Percentiles rank a stretch among this genome's conserved stretches.
Conservation (phyloP, 2,329 filamentous ascomycete species). For the Pseudogymnoascus sp. region DNA sequence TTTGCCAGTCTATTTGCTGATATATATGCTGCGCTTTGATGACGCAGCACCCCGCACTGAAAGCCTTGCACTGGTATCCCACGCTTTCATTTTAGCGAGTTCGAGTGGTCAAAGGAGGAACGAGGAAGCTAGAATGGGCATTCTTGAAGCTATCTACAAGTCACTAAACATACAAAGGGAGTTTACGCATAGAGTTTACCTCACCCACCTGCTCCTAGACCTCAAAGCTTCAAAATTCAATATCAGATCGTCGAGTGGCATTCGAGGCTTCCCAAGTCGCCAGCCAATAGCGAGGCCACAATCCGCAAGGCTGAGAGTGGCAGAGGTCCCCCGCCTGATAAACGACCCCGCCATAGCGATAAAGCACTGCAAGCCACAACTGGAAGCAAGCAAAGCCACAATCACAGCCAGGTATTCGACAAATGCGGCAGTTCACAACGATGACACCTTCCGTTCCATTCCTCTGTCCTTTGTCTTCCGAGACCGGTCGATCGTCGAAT, state of each 20-base stretch:
- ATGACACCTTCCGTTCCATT: not conserved
- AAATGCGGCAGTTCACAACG: not conserved
- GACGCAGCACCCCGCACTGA: slow-evolving; percentile 5
- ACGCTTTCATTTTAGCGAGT: not conserved
- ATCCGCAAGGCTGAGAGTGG: not conserved
- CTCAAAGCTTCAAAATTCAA: not conserved
- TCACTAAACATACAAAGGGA: not conserved
- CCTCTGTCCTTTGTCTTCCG: not conserved
- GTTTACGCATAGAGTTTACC: not conserved
- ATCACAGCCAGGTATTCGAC: not conserved
- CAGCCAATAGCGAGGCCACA: not conserved
- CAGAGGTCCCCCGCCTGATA: not conserved
- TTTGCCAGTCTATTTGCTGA: not conserved
- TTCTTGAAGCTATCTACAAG: not conserved
- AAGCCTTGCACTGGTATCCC: not conserved
- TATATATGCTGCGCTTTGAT: not conserved
- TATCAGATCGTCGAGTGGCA: not conserved
- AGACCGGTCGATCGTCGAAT: slow-evolving; percentile 1
- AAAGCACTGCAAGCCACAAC: not conserved
- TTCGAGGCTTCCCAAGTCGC: not conserved
- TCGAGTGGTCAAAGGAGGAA: not conserved
- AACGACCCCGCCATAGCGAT: slow-evolving; percentile 4
- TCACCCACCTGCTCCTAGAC: not conserved
- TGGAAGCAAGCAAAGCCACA: not conserved
- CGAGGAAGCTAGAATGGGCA: not conserved